phyloP scores from a whole-genome alignment of 345 rosid genomes.

The Eutrema yunnanense region DNA sequence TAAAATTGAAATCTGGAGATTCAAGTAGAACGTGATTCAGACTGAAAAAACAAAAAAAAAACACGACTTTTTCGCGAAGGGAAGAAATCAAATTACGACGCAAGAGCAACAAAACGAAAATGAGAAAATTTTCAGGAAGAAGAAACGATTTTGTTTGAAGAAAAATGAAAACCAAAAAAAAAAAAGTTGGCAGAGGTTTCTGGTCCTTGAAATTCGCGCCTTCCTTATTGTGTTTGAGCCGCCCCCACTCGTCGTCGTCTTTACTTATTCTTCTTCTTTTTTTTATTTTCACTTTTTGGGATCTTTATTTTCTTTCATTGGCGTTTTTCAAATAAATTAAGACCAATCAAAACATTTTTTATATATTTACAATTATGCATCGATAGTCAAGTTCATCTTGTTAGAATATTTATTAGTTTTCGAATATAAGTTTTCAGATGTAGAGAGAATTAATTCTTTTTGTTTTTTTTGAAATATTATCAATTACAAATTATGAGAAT shows the following conservation, averaged over 20 bases:
- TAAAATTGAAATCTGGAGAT: slow-evolving; percentile 12
- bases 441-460: no score
- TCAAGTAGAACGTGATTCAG: background rate
- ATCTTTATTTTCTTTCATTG: background rate
- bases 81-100: background rate
- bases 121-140: background rate
- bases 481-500: no score
- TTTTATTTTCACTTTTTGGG: background rate
- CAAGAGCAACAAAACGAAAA: background rate
- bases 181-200: background rate
- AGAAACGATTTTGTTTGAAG: background rate
- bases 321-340: background rate
- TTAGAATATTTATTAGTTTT: background rate
- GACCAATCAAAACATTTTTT: background rate
- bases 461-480: no score
- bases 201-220: slow-evolving; percentile 45
- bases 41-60: background rate
- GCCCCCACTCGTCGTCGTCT: background rate
- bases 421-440: background rate
- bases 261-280: background rate
- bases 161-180: background rate
- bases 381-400: no score
- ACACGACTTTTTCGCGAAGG: background rate
- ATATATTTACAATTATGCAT: no score
- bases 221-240: slow-evolving; percentile 22